Conservation (phyloP, 164 flowering plant genomes). For the Saururus chinensis region DNA sequence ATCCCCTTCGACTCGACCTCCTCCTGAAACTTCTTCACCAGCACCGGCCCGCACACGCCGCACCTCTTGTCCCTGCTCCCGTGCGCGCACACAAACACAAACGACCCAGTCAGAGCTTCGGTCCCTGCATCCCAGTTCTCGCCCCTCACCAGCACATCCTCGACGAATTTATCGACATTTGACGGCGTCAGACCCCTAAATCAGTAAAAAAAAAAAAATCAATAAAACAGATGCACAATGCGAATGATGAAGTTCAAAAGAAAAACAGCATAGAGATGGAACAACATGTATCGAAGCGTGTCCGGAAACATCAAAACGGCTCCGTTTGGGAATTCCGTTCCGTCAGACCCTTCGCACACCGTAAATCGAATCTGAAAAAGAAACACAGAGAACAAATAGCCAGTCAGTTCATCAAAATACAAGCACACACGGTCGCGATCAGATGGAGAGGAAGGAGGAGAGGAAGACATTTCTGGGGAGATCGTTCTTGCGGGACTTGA, state of each 20-base stretch:
- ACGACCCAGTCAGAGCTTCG: conserved; percentile 52
- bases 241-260: neutral
- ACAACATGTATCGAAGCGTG: conserved; percentile 74
- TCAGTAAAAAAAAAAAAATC: neutral
- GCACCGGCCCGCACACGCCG: conserved; percentile 92
- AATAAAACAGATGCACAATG: neutral
- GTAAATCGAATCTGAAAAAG: conserved; percentile 54
- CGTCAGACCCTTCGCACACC: conserved; percentile 52
- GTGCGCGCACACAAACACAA: conserved; percentile 86
- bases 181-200: conserved; percentile 59
- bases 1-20: conserved; percentile 54
- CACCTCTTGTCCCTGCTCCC: conserved; percentile 81
- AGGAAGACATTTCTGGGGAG: conserved; percentile 15
- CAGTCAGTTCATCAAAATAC: too few relatives aligned
- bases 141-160: conserved; percentile 68
- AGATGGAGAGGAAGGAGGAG: conserved; percentile 1
- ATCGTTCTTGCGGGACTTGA: conserved; percentile 49
- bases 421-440: too few relatives aligned
- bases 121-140: conserved; percentile 51
- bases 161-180: conserved; percentile 68
- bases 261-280: neutral
- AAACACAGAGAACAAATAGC: neutral
- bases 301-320: conserved; percentile 84
- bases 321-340: conserved; percentile 42
- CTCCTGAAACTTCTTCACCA: conserved; percentile 56